These are phyloP conservation scores for Pachyrhizus erosus DNA, from an alignment of 306 rosid species.

Conservation along the genomic window DNA sequence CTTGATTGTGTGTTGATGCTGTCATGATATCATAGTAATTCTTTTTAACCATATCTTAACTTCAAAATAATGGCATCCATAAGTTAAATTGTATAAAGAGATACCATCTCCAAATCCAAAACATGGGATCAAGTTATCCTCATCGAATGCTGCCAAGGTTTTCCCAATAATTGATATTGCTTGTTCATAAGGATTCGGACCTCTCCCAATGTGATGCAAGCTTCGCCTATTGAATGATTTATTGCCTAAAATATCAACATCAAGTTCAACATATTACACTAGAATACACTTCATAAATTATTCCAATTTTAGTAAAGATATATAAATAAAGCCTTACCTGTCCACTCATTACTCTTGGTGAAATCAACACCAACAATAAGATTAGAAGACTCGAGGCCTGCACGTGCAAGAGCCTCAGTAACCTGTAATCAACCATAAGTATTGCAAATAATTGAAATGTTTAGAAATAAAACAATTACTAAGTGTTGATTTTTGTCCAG, in stretches of 20 bases:
- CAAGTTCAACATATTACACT: slow-evolving; percentile 44
- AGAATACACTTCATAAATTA: neutral
- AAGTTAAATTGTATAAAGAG: neutral
- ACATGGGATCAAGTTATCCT: slow-evolving; percentile 77
- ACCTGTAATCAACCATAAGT: slow-evolving; percentile 52
- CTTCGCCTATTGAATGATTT: slow-evolving; percentile 59
- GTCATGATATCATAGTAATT: slow-evolving; percentile 38
- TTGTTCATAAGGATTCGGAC: slow-evolving; percentile 67
- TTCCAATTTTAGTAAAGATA: neutral
- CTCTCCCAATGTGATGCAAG: slow-evolving; percentile 70
- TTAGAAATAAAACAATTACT: neutral
- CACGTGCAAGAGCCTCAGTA: slow-evolving; percentile 71
- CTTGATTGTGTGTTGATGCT: slow-evolving; percentile 77
- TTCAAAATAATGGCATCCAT: neutral
- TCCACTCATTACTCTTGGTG: slow-evolving; percentile 83
- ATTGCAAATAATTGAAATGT: neutral
- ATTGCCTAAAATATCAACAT: slow-evolving; percentile 51
- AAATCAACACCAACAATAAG: slow-evolving; percentile 79
- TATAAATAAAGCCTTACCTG: slow-evolving; percentile 52
- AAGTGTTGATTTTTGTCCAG: neutral
- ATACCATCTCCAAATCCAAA: slow-evolving; percentile 85
- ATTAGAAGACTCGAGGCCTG: slow-evolving; percentile 83
- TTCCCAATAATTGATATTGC: slow-evolving; percentile 81
- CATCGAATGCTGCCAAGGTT: slow-evolving; percentile 72
- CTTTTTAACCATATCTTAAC: neutral